These are phyloP conservation scores for Crithidia expoeki DNA, from an alignment of 208 protist species.

Conservation along the genomic window DNA sequence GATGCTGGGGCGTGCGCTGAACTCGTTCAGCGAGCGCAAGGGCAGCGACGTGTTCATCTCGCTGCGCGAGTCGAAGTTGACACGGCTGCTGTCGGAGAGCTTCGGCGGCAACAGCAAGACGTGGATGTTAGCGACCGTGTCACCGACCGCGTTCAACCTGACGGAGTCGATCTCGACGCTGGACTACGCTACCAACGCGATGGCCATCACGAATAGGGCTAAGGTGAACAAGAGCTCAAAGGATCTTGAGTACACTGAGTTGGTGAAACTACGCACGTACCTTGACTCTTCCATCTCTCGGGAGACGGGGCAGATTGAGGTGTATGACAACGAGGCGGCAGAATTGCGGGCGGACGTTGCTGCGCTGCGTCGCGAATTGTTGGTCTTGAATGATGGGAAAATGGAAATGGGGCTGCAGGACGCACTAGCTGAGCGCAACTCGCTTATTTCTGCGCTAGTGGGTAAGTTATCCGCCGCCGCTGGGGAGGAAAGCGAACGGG, in stretches of 20 bases:
- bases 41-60: constrained; percentile 69
- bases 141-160: constrained; percentile 76
- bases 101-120: constrained; percentile 94
- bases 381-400: constrained; percentile 21
- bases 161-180: constrained; percentile 87
- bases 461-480: constrained; percentile 4
- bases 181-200: constrained; percentile 84
- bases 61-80: constrained; percentile 90
- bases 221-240: constrained; percentile 42
- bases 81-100: constrained; percentile 88
- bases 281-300: constrained; percentile 25
- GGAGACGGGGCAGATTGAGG: constrained; percentile 25
- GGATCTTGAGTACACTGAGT: constrained; percentile 38
- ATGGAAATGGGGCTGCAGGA: constrained; percentile 33
- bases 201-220: constrained; percentile 81
- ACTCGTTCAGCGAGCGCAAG: constrained; percentile 82
- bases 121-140: constrained; percentile 92
- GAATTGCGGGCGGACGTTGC: constrained; percentile 32
- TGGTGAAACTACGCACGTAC: constrained; percentile 29
- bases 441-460: constrained; percentile 26
- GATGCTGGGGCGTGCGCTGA: constrained; percentile 85
- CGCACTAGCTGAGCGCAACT: constrained; percentile 35
- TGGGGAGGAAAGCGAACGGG: not conserved
- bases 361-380: constrained; percentile 24
- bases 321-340: constrained; percentile 20